Percentiles rank a stretch among this genome's conserved stretches.
These are phyloP conservation scores for Curvularia lunata DNA, from an alignment of 2,329 filamentous ascomycete genomes.

Conservation along the genomic window DNA sequence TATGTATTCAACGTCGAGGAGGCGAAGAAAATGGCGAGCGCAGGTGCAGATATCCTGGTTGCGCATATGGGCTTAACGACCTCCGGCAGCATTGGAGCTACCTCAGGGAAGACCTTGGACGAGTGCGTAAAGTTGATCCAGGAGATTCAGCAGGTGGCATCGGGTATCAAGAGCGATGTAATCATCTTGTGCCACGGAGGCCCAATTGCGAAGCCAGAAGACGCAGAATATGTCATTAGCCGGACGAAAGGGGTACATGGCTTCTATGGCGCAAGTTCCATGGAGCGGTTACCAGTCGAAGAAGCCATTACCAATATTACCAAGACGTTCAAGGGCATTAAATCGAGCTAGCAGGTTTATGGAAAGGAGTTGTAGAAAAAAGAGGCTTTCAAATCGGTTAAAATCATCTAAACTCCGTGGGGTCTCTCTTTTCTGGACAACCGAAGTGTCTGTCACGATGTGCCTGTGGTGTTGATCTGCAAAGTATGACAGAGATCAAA, in stretches of 20 bases:
- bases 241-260: slow-evolving; percentile 70
- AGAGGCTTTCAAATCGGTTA: not conserved
- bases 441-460: not conserved
- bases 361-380: not conserved
- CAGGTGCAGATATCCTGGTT: slow-evolving; percentile 71
- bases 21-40: slow-evolving; percentile 65
- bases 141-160: slow-evolving; percentile 67
- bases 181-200: slow-evolving; percentile 75
- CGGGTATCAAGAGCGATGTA: slow-evolving; percentile 62
- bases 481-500: slow-evolving; percentile 36
- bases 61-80: slow-evolving; percentile 73
- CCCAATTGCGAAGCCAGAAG: slow-evolving; percentile 68
- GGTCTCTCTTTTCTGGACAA: not conserved
- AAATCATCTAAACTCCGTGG: not conserved
- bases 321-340: slow-evolving; percentile 58
- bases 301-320: slow-evolving; percentile 67
- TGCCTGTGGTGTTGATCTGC: not conserved
- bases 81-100: slow-evolving; percentile 68
- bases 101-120: slow-evolving; percentile 66
- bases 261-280: slow-evolving; percentile 73
- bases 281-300: slow-evolving; percentile 73
- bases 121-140: slow-evolving; percentile 69
- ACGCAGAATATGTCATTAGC: slow-evolving; percentile 68
- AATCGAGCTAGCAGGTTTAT: slow-evolving; percentile 10
- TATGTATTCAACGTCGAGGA: slow-evolving; percentile 72